Conservation (phyloP, 306 rosid genomes). For the Trifolium repens region DNA sequence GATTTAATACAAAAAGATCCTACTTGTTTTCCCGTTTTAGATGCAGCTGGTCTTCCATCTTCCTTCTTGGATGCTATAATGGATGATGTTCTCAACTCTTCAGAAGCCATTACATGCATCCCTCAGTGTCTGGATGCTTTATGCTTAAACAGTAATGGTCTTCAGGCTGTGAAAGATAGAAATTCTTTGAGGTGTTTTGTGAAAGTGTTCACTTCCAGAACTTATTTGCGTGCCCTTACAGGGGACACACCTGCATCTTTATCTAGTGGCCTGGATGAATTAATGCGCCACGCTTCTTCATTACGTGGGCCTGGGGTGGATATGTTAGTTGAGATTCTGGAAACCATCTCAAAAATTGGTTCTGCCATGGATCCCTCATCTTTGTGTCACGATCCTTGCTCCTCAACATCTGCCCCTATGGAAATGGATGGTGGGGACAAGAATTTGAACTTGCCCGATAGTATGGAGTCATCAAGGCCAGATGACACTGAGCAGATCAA, state of each 20-base stretch:
- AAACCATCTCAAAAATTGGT: constrained; percentile 74
- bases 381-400: constrained; percentile 60
- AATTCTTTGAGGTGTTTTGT: constrained; percentile 94
- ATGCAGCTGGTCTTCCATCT: constrained; percentile 92
- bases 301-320: constrained; percentile 96
- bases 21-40: constrained; percentile 86
- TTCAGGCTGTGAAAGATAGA: constrained; percentile 85
- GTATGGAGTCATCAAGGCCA: constrained; percentile 60
- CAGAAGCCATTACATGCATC: constrained; percentile 94
- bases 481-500: constrained; percentile 61
- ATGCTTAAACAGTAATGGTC: constrained; percentile 82
- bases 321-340: constrained; percentile 87
- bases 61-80: constrained; percentile 94
- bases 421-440: constrained; percentile 85
- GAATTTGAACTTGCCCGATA: constrained; percentile 56
- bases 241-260: constrained; percentile 84
- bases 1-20: constrained; percentile 98
- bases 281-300: constrained; percentile 94
- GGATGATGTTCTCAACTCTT: constrained; percentile 89
- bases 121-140: constrained; percentile 97
- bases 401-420: constrained; percentile 87
- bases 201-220: constrained; percentile 85
- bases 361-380: constrained; percentile 62
- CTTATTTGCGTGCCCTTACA: constrained; percentile 78
- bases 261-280: constrained; percentile 93